Percentiles rank a stretch among this genome's conserved stretches.
These are phyloP conservation scores for Anthoceros angustus DNA, from an alignment of 225 moss, liverwort and hornwort species.

Conservation along the genomic window DNA sequence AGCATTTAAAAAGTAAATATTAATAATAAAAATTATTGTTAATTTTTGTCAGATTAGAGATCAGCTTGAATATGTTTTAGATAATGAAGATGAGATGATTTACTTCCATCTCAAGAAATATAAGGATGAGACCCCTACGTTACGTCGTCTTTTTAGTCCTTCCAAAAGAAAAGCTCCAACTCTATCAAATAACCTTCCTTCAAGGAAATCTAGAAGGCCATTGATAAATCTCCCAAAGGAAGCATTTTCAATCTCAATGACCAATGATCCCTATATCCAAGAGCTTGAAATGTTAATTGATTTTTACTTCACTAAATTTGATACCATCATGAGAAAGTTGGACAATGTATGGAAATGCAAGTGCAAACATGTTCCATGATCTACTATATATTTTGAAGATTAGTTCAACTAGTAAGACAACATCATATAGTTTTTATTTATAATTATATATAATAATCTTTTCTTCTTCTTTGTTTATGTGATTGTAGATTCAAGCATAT, in stretches of 20 bases:
- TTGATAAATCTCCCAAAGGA: no score
- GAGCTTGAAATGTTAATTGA: neutral
- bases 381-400: no score
- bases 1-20: neutral
- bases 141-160: neutral
- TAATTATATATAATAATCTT: neutral
- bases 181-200: neutral
- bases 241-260: no score
- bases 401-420: no score
- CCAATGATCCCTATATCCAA: neutral
- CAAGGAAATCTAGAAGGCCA: no score
- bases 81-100: neutral
- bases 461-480: neutral
- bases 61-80: neutral
- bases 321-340: neutral
- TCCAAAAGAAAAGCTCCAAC: neutral
- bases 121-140: neutral
- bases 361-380: no score
- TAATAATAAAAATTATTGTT: neutral
- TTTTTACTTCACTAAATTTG: neutral
- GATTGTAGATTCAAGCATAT: neutral
- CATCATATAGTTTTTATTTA: neutral
- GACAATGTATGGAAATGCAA: neutral
- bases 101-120: neutral
- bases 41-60: neutral